Base-by-base conservation (phyloP, 371 early-diverging fungal species). In the Apophysomyces sp. region DNA sequence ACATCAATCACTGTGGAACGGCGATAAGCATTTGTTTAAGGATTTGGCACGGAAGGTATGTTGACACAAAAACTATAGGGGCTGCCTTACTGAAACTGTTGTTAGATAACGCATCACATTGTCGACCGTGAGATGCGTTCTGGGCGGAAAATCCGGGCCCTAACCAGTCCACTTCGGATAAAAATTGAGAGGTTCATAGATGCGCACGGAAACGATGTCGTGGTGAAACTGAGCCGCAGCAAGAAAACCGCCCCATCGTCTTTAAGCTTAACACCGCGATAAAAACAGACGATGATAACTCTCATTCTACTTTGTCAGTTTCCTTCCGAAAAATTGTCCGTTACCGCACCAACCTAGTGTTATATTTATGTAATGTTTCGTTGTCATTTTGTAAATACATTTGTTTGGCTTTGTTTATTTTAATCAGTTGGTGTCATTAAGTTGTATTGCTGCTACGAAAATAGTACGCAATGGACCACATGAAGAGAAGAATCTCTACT, bases 101-200 rank as follows among this genome's bases (percentile, higher is more conserved):
- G 54, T 9, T 65, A 75, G 74, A 65, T 77, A 15, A 77, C 77
- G 24, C 77, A 77, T 60, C 74, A 77, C 59, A 69, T 77, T 57
- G 77, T 77, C 1, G 74, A 77, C 32, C 56, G 69, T 21, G 77
- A 77, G 55, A 54, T 56, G 11, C 67, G 68, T 27, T 71, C 71
- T 30, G 62, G 65, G 0, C 53, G 77, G 44, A 77, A 68, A 40
- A 64, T 71, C 4, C 52, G 62, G n/a, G 39, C 69, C 2, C 51
- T 77, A 37, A 69, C 58, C 40, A 62, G 62, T 27, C 65, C 58
- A 9, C 37, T 73, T 6, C 62, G 72, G 16, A 49, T 65, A 9
- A 77, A 77, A 55, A 77, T 77, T 61, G 77, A 77, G 57, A 67
- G 62, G 49, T 77, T 73, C 32, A 81, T 81, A 26, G 76, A 81